A percentile compares a stretch with the other conserved stretches of the same genome.
phyloP scores from a whole-genome alignment of 108 stramenopile genomes.

The Aureococcus anophagefferens region DNA sequence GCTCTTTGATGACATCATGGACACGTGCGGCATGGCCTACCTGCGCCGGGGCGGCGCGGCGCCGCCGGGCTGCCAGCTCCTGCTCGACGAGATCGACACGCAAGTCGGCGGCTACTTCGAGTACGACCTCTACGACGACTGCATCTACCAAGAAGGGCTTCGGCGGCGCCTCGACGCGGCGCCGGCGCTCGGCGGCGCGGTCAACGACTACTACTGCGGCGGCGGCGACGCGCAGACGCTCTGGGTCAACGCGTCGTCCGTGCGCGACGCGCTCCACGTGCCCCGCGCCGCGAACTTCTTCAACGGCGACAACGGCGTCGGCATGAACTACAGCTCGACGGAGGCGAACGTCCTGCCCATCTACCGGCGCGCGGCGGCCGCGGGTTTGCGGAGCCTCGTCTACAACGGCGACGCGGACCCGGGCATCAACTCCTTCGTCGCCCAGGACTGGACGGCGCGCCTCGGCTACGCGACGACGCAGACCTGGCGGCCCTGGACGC shows the following conservation, averaged over 20 bases:
- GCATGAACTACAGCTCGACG: constrained; percentile 57
- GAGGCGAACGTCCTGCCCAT: constrained; percentile 51
- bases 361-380: constrained; percentile 23
- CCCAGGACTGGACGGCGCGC: constrained; percentile 54
- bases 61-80: constrained; percentile 26
- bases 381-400: constrained; percentile 40
- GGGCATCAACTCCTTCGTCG: constrained; percentile 54
- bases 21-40: constrained; percentile 29
- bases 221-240: constrained; percentile 45
- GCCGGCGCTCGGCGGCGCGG: constrained; percentile 24
- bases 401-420: constrained; percentile 77
- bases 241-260: constrained; percentile 34
- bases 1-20: constrained; percentile 43
- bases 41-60: neutral
- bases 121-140: constrained; percentile 62
- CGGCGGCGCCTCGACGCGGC: neutral
- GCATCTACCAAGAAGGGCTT: constrained; percentile 49
- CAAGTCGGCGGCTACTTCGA: constrained; percentile 57
- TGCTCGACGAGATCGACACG: constrained; percentile 26
- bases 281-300: constrained; percentile 33
- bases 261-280: constrained; percentile 54
- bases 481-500: constrained; percentile 60
- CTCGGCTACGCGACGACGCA: constrained; percentile 42
- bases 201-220: constrained; percentile 59
- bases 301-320: constrained; percentile 52